Conservation (phyloP, 2,329 filamentous ascomycete species). For the Pyrenochaeta sp. region DNA sequence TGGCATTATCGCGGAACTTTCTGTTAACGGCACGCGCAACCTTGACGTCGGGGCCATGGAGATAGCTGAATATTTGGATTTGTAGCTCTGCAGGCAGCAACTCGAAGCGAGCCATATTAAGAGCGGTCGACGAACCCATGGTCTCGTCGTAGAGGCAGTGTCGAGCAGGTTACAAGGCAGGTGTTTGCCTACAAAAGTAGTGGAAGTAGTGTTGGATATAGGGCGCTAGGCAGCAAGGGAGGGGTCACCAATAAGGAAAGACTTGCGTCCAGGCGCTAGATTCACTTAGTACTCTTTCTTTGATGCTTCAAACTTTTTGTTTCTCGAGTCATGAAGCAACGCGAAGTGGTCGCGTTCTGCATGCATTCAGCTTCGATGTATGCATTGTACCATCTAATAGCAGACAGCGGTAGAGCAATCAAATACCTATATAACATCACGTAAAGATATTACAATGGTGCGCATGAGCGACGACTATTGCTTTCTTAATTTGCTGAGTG, state of each 20-base stretch:
- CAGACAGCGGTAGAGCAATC: not conserved
- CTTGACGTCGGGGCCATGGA: slow-evolving; percentile 33
- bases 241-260: not conserved
- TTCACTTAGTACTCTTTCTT: not conserved
- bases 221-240: not conserved
- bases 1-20: slow-evolving; percentile 32
- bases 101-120: slow-evolving; percentile 15
- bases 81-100: slow-evolving; percentile 40
- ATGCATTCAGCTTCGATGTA: not conserved
- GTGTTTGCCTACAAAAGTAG: slow-evolving; percentile 8
- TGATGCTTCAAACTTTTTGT: too few species aligned
- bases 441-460: too few species aligned
- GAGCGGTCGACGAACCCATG: not conserved
- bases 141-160: not conserved
- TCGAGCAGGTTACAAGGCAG: not conserved
- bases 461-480: slow-evolving; percentile 21
- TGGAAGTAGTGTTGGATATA: not conserved
- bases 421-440: not conserved
- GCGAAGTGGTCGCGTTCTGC: too few species aligned
- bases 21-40: slow-evolving; percentile 28
- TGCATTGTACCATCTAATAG: not conserved
- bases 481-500: slow-evolving; percentile 63
- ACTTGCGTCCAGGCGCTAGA: not conserved
- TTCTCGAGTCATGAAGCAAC: too few species aligned
- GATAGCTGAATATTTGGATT: slow-evolving; percentile 38